Conservation (phyloP, 495 filamentous ascomycete species). For the Xylaria grammica region DNA sequence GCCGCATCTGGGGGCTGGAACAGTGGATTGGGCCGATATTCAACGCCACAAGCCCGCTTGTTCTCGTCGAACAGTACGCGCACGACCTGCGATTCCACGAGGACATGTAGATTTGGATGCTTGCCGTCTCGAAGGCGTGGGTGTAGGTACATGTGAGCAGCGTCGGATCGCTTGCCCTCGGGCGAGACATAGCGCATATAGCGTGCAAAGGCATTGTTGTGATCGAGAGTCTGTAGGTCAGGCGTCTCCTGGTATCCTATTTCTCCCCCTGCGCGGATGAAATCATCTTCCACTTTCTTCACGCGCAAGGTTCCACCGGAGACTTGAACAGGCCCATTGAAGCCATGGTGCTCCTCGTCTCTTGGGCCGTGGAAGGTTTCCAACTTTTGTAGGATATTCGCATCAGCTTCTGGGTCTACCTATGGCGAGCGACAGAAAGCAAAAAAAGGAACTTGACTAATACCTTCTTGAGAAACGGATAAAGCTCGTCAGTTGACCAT, state of each 20-base stretch:
- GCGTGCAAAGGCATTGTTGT: slow-evolving; percentile 44
- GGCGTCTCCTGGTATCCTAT: slow-evolving; percentile 50
- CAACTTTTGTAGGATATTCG: slow-evolving; percentile 30
- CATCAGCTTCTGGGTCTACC: slow-evolving; percentile 4
- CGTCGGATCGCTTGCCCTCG: slow-evolving; percentile 54
- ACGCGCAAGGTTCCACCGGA: slow-evolving; percentile 45
- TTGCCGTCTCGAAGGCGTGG: slow-evolving; percentile 51
- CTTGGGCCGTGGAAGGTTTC: slow-evolving; percentile 57
- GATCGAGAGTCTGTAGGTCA: slow-evolving; percentile 51
- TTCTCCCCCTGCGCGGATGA: slow-evolving; percentile 46
- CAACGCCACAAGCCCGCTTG: slow-evolving; percentile 51
- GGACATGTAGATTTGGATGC: slow-evolving; percentile 57
- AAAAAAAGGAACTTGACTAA: neutral
- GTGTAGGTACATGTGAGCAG: slow-evolving; percentile 51
- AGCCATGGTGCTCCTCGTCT: slow-evolving; percentile 49
- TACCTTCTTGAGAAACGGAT: slow-evolving; percentile 61
- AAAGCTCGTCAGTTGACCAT: slow-evolving; percentile 56
- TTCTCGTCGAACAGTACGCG: slow-evolving; percentile 56
- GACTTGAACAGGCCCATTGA: slow-evolving; percentile 55
- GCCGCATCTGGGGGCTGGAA: slow-evolving; percentile 24
- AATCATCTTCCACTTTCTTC: slow-evolving; percentile 41
- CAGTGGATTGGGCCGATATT: slow-evolving; percentile 44
- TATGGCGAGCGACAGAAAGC: neutral
- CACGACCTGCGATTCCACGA: slow-evolving; percentile 55
- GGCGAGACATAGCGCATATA: slow-evolving; percentile 39